phyloP scores from a whole-genome alignment of 176 grass and related monocot species.

The Pontederia paniculata region DNA sequence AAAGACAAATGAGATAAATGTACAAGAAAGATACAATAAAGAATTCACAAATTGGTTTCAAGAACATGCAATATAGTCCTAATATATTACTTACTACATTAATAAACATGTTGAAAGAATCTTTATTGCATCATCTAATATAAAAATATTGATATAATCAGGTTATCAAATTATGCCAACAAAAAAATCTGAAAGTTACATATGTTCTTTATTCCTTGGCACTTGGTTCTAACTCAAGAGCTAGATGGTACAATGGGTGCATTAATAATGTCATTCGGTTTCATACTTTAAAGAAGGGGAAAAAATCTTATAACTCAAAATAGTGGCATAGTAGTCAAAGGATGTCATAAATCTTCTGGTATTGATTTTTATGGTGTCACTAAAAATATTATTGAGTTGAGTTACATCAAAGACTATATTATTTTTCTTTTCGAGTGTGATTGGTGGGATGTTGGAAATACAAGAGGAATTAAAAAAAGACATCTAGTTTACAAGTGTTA shows the following conservation, averaged over 20 bases:
- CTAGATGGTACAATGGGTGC: not conserved
- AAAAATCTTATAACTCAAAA: not conserved
- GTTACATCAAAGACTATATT: not conserved
- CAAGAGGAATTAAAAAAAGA: not conserved
- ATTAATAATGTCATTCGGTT: not conserved
- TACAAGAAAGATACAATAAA: not conserved
- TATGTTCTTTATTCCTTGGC: not conserved
- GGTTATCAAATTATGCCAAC: not conserved
- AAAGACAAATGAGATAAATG: not conserved
- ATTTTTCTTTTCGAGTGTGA: not conserved
- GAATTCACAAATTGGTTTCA: not conserved
- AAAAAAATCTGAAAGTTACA: not conserved
- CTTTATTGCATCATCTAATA: not conserved
- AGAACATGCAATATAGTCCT: not conserved
- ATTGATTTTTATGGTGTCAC: not conserved
- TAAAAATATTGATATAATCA: not conserved
- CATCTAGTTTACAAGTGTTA: not conserved
- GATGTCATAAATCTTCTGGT: not conserved
- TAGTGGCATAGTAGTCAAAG: not conserved
- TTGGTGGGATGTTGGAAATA: not conserved
- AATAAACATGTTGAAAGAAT: not conserved
- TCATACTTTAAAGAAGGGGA: not conserved
- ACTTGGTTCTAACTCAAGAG: not conserved
- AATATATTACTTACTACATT: not conserved
- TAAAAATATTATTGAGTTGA: not conserved